phyloP scores from a whole-genome alignment of 2,329 filamentous ascomycete species.

The Phialocephala sp. region DNA sequence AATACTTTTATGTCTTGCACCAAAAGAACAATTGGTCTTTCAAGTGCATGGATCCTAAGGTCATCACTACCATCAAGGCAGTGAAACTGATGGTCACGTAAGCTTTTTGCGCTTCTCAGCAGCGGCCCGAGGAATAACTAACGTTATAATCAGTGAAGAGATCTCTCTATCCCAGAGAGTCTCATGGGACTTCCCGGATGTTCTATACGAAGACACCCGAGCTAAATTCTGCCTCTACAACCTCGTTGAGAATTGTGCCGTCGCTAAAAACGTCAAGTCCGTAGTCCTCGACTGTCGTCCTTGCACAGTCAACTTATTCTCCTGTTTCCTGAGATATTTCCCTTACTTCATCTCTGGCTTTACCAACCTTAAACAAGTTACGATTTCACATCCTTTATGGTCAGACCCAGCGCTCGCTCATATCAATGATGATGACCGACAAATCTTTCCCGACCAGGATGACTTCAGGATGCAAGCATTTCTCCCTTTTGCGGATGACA shows the following conservation, averaged over 20 bases:
- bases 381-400: neutral
- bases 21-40: conserved; percentile 17
- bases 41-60: neutral
- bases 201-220: neutral
- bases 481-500: neutral
- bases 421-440: neutral
- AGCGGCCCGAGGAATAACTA: neutral
- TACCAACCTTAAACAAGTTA: conserved; percentile 9
- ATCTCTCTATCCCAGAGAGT: conserved; percentile 6
- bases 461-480: neutral
- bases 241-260: neutral
- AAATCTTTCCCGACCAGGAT: neutral
- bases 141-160: neutral
- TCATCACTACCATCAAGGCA: conserved; percentile 8
- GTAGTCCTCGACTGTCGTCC: conserved; percentile 15
- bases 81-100: conserved; percentile 17
- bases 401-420: neutral
- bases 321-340: conserved; percentile 10
- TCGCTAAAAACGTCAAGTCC: conserved; percentile 10
- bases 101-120: neutral
- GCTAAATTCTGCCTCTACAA: conserved; percentile 4
- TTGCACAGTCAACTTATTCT: neutral
- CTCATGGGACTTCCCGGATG: conserved; percentile 2
- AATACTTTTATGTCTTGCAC: conserved; percentile 3
- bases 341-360: conserved; percentile 13